Base-by-base conservation (phyloP, 306 rosid species). In the Boehmeria nivea region DNA sequence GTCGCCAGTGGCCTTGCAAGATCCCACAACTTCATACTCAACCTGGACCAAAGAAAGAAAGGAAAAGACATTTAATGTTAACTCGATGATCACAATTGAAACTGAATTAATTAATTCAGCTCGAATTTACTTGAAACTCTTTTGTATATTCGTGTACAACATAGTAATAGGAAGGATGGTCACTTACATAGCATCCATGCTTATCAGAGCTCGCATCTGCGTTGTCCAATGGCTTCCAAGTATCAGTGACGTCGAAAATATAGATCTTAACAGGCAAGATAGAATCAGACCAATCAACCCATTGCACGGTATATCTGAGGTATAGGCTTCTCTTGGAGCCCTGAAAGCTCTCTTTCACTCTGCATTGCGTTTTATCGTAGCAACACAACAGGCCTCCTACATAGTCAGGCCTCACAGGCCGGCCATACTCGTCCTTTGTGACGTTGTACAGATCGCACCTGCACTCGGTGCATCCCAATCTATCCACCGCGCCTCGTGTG, bases 271-370 rank as follows among this genome's bases (percentile, higher is more conserved):
- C 82, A 16, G 97, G 95, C 68, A 89, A 69, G 1, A 85, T 14
- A 6, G 19, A 63, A 33, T 77, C 68, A 52, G 70, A 67, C 97
- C 97, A 89, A 13, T 85, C 93, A 26, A 81, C 61, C 97, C 93
- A 89, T 60, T 78, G 65, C 20, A 85, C 77, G 1, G 85, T 85
- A 59, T 85, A 89, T 77, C 57, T 81, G 46, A 89, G 16, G 67
- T 76, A 85, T 50, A 89, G 81, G 48, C 47, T 75, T 70, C 87
- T 76, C 68, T 65, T 67, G 20, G 57, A 68, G 19, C 82, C 74
- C 28, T 72, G 39, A 66, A 68, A 68, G 6, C 81, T 77, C 60
- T 76, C 67, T 26, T 25, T 85, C 62, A 83, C 48, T 51, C 26
- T 78, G 65, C 97, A 89, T 15, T 61, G 83, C 0, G 84, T 44